Base-by-base conservation (phyloP, 768 basidiomycete species). In the Kwoniella pini region DNA sequence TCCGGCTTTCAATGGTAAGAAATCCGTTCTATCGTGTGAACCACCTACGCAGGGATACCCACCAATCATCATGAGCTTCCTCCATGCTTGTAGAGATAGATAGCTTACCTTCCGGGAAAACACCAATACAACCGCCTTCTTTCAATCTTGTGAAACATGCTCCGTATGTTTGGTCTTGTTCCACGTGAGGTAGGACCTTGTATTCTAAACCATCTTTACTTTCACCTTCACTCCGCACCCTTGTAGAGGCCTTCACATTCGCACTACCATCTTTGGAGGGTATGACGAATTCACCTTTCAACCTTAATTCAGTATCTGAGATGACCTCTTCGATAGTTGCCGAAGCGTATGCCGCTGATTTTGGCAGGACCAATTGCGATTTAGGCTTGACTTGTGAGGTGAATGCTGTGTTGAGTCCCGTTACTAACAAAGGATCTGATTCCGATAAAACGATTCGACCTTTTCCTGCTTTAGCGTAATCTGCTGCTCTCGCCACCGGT, bases 1-100 rank as follows among this genome's bases (percentile, higher is more conserved):
- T 4, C 96, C 96, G 27, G 96, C 96, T 80, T 99, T 99, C 39
- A 99, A 83, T 1, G 96, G 96, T 19, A 98, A 85, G 50, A 98
- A 84, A 79, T 98, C 93, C 9, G 91, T 94, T 39, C 96, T 88
- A 79, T 99, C 96, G 78, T 99, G 96, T 60, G 94, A 97, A 57
- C 96, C 96, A 68, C 96, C 94, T 97, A 63, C n/a, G n/a, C n/a
- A n/a, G n/a, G n/a, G n/a, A n/a, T n/a, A n/a, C n/a, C n/a, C n/a
- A n/a, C n/a, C n/a, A n/a, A n/a, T n/a, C n/a, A n/a, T n/a, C n/a
- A n/a, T n/a, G n/a, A n/a, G n/a, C n/a, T n/a, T n/a, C n/a, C n/a
- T n/a, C n/a, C n/a, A n/a, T n/a, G n/a, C n/a, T n/a, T n/a, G n/a
- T n/a, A n/a, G n/a, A n/a, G n/a, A n/a, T n/a, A n/a, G n/a, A 30